A percentile compares a stretch with the other conserved stretches of the same genome.
These are phyloP conservation scores for Paramecium sonneborni DNA, from an alignment of 73 alveolate genomes.

Conservation along the genomic window DNA sequence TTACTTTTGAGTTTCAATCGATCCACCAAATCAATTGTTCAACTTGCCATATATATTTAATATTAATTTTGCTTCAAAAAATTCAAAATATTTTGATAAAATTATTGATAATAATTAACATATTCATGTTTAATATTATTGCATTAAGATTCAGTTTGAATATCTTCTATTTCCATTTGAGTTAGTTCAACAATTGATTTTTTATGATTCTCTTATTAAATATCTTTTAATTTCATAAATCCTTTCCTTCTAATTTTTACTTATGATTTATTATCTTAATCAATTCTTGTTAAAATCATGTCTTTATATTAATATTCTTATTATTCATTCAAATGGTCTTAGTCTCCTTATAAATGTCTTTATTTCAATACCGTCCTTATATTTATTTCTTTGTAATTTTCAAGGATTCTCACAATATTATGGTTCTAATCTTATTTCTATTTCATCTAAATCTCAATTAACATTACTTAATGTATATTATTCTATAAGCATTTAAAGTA, in stretches of 20 bases:
- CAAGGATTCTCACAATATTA: slow-evolving; percentile 51
- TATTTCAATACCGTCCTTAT: slow-evolving; percentile 34
- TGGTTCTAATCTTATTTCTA: slow-evolving; percentile 34
- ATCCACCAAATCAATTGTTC: background rate
- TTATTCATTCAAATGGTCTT: background rate
- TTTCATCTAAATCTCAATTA: slow-evolving; percentile 21
- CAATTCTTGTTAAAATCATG: background rate
- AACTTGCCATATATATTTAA: background rate
- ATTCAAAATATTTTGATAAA: background rate
- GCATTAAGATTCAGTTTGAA: background rate
- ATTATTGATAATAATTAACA: background rate
- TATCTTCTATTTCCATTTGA: slow-evolving; percentile 13
- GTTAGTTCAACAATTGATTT: background rate
- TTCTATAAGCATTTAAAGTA: background rate
- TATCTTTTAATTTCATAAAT: slow-evolving; percentile 44
- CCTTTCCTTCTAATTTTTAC: slow-evolving; percentile 53
- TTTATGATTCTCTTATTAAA: background rate
- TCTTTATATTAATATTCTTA: background rate
- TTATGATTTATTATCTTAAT: background rate
- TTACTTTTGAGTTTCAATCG: background rate
- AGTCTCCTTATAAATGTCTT: background rate
- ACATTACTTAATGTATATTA: background rate
- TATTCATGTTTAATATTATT: background rate
- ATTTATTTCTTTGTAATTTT: slow-evolving; percentile 9
- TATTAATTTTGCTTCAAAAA: background rate